These are phyloP conservation scores for Leucocoprinus leucothites DNA, from an alignment of 768 basidiomycete species.

Conservation along the genomic window DNA sequence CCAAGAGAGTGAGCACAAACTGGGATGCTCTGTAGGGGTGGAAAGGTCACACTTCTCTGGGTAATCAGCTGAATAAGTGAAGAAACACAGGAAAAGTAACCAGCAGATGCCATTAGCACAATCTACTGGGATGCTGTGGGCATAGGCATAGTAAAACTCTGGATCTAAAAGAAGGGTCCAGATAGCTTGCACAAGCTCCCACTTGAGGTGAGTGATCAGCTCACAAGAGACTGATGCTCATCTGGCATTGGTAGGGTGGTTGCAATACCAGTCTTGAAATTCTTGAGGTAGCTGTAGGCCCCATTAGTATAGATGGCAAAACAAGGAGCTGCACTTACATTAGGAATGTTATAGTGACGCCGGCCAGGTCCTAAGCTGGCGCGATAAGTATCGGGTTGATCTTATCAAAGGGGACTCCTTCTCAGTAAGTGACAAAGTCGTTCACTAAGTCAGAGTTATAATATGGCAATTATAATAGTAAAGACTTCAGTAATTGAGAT, in stretches of 20 bases:
- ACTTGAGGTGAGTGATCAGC: conserved; percentile 2
- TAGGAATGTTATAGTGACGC: too few species aligned
- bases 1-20: not conserved
- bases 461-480: too few species aligned
- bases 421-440: too few species aligned
- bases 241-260: not conserved
- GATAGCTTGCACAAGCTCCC: conserved; percentile 25
- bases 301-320: too few species aligned
- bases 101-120: conserved; percentile 28
- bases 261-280: conserved; percentile 16
- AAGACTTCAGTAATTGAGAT: too few species aligned
- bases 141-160: conserved; percentile 30
- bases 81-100: conserved; percentile 28
- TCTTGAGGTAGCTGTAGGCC: conserved; percentile 5
- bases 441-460: too few species aligned
- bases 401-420: too few species aligned
- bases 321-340: too few species aligned
- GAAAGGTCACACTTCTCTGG: conserved; percentile 33
- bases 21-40: not conserved
- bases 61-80: conserved; percentile 36
- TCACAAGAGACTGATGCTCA: not conserved
- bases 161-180: conserved; percentile 28
- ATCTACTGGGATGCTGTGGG: conserved; percentile 26
- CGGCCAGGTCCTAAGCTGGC: too few species aligned
- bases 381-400: too few species aligned